Percentiles rank a stretch among this genome's conserved stretches.
These are phyloP conservation scores for Mycena pura DNA, from an alignment of 768 basidiomycete species.

Conservation along the genomic window DNA sequence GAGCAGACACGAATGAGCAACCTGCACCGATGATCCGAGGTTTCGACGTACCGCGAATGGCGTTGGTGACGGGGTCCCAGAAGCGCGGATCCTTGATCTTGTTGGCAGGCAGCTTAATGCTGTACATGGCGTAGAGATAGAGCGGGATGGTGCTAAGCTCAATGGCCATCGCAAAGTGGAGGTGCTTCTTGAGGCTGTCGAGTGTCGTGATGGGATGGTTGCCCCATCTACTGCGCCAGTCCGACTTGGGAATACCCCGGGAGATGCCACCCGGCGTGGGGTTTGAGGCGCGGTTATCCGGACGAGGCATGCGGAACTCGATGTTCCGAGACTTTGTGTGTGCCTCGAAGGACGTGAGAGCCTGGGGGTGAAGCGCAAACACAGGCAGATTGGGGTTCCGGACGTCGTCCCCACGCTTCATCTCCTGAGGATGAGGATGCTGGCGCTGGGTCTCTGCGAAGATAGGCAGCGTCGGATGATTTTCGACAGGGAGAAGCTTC, in stretches of 20 bases:
- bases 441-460: not conserved
- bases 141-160: constrained; percentile 36
- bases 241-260: not conserved
- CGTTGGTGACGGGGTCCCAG: constrained; percentile 14
- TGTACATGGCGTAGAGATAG: constrained; percentile 35
- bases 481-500: not conserved
- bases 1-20: not conserved
- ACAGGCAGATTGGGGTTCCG: not conserved
- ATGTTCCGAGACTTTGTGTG: not conserved
- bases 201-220: not conserved
- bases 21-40: not conserved
- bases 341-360: not conserved
- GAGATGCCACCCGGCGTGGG: not conserved
- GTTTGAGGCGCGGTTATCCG: not conserved
- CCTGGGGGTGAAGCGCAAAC: not conserved
- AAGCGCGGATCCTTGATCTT: constrained; percentile 20
- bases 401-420: not conserved
- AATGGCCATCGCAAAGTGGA: constrained; percentile 32
- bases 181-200: constrained; percentile 16
- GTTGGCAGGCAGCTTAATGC: constrained; percentile 23
- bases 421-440: not conserved
- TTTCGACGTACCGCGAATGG: not conserved
- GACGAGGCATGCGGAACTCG: not conserved
- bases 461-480: not conserved
- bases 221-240: not conserved